Conservation (phyloP, 805 yeast genomes). For the Saccharomycopsis sp. region DNA sequence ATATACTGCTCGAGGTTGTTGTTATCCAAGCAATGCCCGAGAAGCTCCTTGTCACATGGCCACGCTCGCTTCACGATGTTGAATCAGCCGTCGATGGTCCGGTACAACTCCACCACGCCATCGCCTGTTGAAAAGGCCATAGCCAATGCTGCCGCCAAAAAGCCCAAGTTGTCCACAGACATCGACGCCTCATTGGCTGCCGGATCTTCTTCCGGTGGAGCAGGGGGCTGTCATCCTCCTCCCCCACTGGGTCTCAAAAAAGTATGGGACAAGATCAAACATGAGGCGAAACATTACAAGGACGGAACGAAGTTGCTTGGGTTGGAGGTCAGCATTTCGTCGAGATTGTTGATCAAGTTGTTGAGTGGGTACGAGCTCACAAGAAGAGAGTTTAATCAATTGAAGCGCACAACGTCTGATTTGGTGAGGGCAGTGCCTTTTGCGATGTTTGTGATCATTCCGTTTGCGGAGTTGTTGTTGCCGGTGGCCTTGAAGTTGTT, state of each 20-base stretch:
- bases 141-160: slow-evolving; percentile 1
- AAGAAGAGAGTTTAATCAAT: slow-evolving; percentile 82
- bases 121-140: slow-evolving; percentile 3
- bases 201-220: not conserved
- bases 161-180: not conserved
- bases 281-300: slow-evolving; percentile 89
- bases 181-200: not conserved
- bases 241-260: too few species aligned
- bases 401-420: slow-evolving; percentile 80
- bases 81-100: too few species aligned
- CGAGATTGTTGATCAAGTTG: slow-evolving; percentile 70
- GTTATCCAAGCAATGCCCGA: too few species aligned
- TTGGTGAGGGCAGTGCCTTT: slow-evolving; percentile 85
- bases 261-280: slow-evolving; percentile 67
- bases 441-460: slow-evolving; percentile 80
- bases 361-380: slow-evolving; percentile 85
- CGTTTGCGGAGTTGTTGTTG: slow-evolving; percentile 86
- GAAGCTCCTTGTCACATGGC: too few species aligned
- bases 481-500: slow-evolving; percentile 88
- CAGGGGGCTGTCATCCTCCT: slow-evolving; percentile 1
- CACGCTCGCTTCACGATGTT: too few species aligned
- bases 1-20: too few species aligned
- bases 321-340: slow-evolving; percentile 76
- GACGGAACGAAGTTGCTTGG: slow-evolving; percentile 92
- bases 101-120: slow-evolving; percentile 5